phyloP scores from a whole-genome alignment of 2,329 filamentous ascomycete species.

The Ascochyta viciae-villosae region DNA sequence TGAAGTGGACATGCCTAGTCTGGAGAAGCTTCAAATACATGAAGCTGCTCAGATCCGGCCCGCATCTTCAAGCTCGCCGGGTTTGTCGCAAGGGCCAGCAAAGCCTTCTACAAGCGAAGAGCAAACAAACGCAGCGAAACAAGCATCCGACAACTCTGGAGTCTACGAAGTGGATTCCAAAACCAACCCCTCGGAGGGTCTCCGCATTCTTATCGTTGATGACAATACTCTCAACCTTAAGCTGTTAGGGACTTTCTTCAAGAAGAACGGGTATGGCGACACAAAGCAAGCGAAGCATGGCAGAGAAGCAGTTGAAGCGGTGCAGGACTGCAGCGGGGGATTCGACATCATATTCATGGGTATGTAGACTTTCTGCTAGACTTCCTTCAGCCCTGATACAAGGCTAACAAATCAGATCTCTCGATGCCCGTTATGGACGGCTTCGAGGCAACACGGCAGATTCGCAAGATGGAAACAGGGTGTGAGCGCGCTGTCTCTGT shows the following conservation, averaged over 20 bases:
- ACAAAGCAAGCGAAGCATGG: conserved; percentile 13
- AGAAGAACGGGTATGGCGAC: conserved; percentile 16
- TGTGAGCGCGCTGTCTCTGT: neutral
- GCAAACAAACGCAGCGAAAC: neutral
- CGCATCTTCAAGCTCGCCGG: neutral
- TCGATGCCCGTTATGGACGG: conserved; percentile 44
- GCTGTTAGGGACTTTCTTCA: conserved; percentile 32
- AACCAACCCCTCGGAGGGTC: neutral
- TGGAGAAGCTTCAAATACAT: conserved; percentile 1
- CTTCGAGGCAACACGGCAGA: conserved; percentile 32
- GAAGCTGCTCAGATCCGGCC: neutral
- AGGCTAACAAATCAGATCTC: conserved; percentile 19
- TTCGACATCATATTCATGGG: conserved; percentile 39
- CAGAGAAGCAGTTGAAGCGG: conserved; percentile 27
- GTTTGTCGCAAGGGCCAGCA: too few species aligned
- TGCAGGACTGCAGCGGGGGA: conserved; percentile 20
- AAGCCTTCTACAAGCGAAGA: too few species aligned
- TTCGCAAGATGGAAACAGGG: conserved; percentile 26
- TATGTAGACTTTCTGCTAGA: neutral
- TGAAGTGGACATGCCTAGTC: neutral
- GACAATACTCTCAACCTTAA: conserved; percentile 47
- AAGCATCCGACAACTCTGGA: neutral
- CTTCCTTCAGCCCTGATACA: neutral
- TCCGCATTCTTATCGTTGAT: conserved; percentile 41
- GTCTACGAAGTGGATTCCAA: neutral